Evolutionary conservation across 176 grass and related monocot species (phyloP), one percentile per base, ranked within the genome.

Genomic region (Guadua angustifolia): DNA sequence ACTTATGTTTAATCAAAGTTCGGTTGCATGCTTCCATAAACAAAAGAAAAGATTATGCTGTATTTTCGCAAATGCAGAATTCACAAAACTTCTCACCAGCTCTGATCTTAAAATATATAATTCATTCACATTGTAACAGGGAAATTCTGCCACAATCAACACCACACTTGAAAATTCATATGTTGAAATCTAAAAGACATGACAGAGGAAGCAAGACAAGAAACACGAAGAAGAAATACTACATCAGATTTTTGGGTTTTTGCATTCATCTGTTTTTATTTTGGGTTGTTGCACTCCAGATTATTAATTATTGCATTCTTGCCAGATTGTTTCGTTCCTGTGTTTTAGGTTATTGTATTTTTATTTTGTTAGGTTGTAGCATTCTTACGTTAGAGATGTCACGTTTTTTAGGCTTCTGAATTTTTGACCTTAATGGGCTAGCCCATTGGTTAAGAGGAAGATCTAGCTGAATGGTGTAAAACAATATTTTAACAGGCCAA

Each of bases 21-120:
- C 17, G 4, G 6, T 79, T 65, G 25, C 17, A 46, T 33, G 59
- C 7, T 79, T 65, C 49, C 40, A 64, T 59, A 32, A 77, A 79
- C 40, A 59, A 64, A 63, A 46, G 42, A 79, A 13, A 11, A 78
- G 2, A 8, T 21, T 19, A 3, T 47, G 55, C 15, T 45, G 24
- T 64, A 65, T 14, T 79, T 79, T 17, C 60, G 4, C 35, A 65
- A 61, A 79, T 79, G 24, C 50, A 82, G n/a, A 32, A 58, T 25
- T 60, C 22, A 60, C 61, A 13, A 7, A 64, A 64, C 25, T 64
- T 64, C 61, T 32, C 33, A 16, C 25, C 5, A 17, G 26, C 60
- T 64, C 13, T 6, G 12, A 64, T 32, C 19, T 55, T 15, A 33
- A 32, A 63, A 29, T 14, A 64, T 32, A 64, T 64, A 64, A 33